These are phyloP conservation scores for Amaranthus hypochondriacus DNA, from an alignment of 148 eudicot species.

Conservation along the genomic window DNA sequence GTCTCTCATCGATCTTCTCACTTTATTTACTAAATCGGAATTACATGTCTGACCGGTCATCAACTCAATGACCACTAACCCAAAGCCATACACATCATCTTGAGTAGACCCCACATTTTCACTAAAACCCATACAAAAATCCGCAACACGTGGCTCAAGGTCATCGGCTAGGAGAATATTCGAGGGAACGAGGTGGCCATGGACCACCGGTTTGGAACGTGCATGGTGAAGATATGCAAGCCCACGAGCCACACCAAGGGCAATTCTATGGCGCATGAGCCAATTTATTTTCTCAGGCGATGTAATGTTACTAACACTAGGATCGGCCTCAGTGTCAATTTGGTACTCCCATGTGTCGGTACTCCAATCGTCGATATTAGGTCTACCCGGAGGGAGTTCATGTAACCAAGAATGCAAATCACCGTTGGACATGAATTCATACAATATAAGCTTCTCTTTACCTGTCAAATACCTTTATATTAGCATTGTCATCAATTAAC, in stretches of 20 bases:
- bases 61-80: constrained; percentile 60
- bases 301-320: constrained; percentile 3
- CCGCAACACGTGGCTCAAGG: constrained; percentile 75
- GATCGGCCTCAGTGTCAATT: constrained; percentile 22
- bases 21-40: constrained; percentile 35
- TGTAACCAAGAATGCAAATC: constrained; percentile 88
- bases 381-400: constrained; percentile 75
- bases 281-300: constrained; percentile 61
- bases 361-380: constrained; percentile 90
- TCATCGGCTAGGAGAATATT: constrained; percentile 62
- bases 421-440: constrained; percentile 85
- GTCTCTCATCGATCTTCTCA: constrained; percentile 52
- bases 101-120: constrained; percentile 31
- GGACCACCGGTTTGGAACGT: constrained; percentile 65
- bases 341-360: constrained; percentile 86
- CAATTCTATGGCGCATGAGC: constrained; percentile 82
- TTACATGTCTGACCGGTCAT: constrained; percentile 43
- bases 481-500: too few relatives aligned
- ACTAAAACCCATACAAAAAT: constrained; percentile 37
- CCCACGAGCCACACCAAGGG: constrained; percentile 87
- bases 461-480: constrained; percentile 37
- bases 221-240: constrained; percentile 95
- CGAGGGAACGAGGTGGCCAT: constrained; percentile 83
- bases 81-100: constrained; percentile 76
- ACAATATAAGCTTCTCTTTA: constrained; percentile 67